Evolutionary conservation across 1,139 yeast species (phyloP).

Genomic region (Blastobotrys arbuscula): DNA sequence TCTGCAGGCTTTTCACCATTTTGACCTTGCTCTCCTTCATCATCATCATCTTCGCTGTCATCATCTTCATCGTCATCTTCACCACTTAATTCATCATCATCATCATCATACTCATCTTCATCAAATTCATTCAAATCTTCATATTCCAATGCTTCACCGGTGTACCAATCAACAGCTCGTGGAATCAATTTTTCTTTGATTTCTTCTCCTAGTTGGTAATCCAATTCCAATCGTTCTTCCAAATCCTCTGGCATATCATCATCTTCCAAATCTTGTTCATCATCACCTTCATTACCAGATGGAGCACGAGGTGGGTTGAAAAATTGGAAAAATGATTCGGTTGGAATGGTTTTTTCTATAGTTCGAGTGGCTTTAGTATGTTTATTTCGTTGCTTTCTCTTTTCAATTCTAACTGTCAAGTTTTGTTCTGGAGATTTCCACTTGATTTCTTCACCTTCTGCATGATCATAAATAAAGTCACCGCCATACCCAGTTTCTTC

Average conservation of each 20-base stretch:
- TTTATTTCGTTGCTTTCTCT: conserved; percentile 96
- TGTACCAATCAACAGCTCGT: conserved; percentile 96
- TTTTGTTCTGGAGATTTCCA: conserved; percentile 81
- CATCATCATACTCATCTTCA: conserved; percentile 50
- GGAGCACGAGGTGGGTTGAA: conserved; percentile 91
- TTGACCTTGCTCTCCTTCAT: conserved; percentile 45
- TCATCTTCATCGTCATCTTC: conserved; percentile 47
- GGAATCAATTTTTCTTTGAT: conserved; percentile 94
- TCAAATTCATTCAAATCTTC: conserved; percentile 45
- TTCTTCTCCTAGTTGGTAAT: conserved; percentile 94
- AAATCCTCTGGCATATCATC: conserved; percentile 69
- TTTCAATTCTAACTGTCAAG: conserved; percentile 81
- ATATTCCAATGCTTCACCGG: conserved; percentile 85
- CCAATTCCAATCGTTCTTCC: conserved; percentile 82
- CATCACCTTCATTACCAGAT: conserved; percentile 43
- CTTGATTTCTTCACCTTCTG: conserved; percentile 81
- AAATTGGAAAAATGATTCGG: conserved; percentile 91
- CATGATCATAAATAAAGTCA: conserved; percentile 94
- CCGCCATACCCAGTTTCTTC: conserved; percentile 93
- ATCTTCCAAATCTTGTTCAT: conserved; percentile 43
- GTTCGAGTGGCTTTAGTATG: conserved; percentile 96
- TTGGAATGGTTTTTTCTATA: conserved; percentile 87
- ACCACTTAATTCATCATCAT: conserved; percentile 43
- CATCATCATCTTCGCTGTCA: conserved; percentile 43
- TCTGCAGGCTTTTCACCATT: conserved; percentile 62